phyloP scores from a whole-genome alignment of 2,329 filamentous ascomycete species.

The Fusarium luffae region DNA sequence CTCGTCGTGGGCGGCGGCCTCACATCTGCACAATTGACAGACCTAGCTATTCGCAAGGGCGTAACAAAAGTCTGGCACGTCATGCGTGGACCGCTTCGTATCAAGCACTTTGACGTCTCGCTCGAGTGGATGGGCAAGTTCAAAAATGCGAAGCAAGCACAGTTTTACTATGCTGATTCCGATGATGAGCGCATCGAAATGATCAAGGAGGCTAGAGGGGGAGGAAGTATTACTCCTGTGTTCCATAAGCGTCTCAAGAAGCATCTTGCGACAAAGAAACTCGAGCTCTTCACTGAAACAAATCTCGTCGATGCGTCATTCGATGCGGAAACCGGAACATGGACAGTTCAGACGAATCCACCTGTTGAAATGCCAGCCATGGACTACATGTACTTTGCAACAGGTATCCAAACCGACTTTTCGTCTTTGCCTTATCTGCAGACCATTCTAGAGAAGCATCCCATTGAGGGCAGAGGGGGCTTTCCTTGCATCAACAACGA shows the following conservation, averaged over 20 bases:
- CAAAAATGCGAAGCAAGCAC: slow-evolving; percentile 79
- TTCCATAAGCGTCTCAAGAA: slow-evolving; percentile 75
- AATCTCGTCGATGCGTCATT: slow-evolving; percentile 64
- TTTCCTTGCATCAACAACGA: slow-evolving; percentile 81
- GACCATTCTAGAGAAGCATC: slow-evolving; percentile 67
- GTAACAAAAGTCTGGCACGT: slow-evolving; percentile 76
- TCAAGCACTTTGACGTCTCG: slow-evolving; percentile 83
- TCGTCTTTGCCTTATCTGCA: slow-evolving; percentile 69
- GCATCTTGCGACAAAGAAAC: slow-evolving; percentile 62
- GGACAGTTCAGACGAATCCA: slow-evolving; percentile 63
- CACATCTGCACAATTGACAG: slow-evolving; percentile 78
- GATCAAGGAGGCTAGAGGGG: slow-evolving; percentile 73
- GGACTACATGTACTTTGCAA: slow-evolving; percentile 81
- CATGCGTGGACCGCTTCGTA: slow-evolving; percentile 67
- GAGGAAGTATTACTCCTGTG: slow-evolving; percentile 78
- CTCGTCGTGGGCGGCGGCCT: slow-evolving; percentile 80
- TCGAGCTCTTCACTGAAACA: slow-evolving; percentile 69
- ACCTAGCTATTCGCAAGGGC: slow-evolving; percentile 72
- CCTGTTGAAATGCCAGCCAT: slow-evolving; percentile 65
- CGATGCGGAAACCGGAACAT: slow-evolving; percentile 52
- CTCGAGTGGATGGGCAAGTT: slow-evolving; percentile 86
- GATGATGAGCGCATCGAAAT: slow-evolving; percentile 76
- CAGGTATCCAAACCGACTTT: slow-evolving; percentile 75
- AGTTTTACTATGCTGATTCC: slow-evolving; percentile 80
- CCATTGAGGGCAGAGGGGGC: slow-evolving; percentile 71